These are phyloP conservation scores for Eutypella sp. DNA, from an alignment of 2,329 filamentous ascomycete species.

Conservation along the genomic window DNA sequence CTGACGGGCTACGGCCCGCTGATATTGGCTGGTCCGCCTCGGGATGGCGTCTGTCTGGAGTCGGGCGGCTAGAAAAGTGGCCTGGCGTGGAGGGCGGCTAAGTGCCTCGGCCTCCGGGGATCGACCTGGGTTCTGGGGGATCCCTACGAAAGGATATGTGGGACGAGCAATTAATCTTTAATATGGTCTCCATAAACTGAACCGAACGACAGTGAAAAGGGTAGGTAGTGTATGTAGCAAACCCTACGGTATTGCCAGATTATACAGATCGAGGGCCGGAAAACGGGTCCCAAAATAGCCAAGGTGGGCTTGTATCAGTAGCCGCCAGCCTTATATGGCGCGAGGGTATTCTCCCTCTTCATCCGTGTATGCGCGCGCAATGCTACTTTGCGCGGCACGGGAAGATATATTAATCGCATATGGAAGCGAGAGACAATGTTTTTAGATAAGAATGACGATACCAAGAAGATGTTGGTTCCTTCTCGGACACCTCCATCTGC, in stretches of 20 bases:
- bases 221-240: too few relatives aligned
- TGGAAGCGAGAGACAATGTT: not conserved
- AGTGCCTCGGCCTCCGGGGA: too few relatives aligned
- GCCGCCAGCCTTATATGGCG: slow-evolving; percentile 29
- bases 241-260: too few relatives aligned
- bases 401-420: too few relatives aligned
- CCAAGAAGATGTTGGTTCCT: not conserved
- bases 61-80: slow-evolving; percentile 39
- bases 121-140: too few relatives aligned
- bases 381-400: slow-evolving; percentile 1
- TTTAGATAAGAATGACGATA: not conserved
- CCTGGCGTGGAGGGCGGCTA: slow-evolving; percentile 30
- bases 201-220: too few relatives aligned
- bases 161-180: too few relatives aligned
- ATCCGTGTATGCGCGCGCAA: slow-evolving; percentile 13
- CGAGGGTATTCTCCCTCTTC: slow-evolving; percentile 2
- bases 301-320: slow-evolving; percentile 25
- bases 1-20: slow-evolving; percentile 34
- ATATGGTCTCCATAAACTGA: too few relatives aligned
- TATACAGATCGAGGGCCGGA: slow-evolving; percentile 10
- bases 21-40: slow-evolving; percentile 46
- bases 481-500: too few relatives aligned
- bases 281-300: slow-evolving; percentile 27
- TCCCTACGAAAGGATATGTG: too few relatives aligned
- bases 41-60: slow-evolving; percentile 44